These are phyloP conservation scores for Astrothelium subdiscretum DNA, from an alignment of 495 filamentous ascomycete species.

Conservation along the genomic window DNA sequence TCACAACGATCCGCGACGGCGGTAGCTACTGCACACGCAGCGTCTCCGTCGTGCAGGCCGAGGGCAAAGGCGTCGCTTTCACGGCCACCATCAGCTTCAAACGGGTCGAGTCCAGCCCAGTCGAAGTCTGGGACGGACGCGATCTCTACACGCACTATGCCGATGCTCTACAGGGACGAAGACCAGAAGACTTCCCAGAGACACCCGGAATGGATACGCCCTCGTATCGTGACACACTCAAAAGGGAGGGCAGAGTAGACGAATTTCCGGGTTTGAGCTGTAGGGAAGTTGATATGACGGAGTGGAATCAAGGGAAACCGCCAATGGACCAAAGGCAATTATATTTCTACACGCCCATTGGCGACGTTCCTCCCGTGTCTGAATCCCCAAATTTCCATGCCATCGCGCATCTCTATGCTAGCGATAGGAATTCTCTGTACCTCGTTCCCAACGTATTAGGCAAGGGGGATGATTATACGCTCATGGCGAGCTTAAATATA, in stretches of 20 bases:
- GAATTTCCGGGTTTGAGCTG: constrained; percentile 49
- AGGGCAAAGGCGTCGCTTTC: constrained; percentile 44
- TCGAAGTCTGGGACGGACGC: constrained; percentile 32
- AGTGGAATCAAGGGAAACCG: constrained; percentile 38
- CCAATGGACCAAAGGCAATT: constrained; percentile 49
- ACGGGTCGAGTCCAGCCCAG: constrained; percentile 28
- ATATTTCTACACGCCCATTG: constrained; percentile 43
- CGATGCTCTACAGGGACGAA: constrained; percentile 30
- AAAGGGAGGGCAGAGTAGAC: constrained; percentile 10
- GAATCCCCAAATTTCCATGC: constrained; percentile 44
- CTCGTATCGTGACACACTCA: constrained; percentile 27
- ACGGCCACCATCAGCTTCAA: constrained; percentile 54
- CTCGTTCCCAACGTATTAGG: constrained; percentile 50
- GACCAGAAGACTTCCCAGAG: constrained; percentile 28
- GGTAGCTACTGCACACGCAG: constrained; percentile 46
- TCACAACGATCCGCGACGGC: constrained; percentile 43
- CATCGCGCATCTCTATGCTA: constrained; percentile 53
- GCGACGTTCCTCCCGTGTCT: constrained; percentile 13
- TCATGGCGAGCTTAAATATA: constrained; percentile 51
- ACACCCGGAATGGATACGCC: constrained; percentile 37
- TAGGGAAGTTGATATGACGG: constrained; percentile 51
- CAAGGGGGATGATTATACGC: constrained; percentile 36
- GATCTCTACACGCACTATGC: constrained; percentile 29
- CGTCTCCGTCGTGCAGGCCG: constrained; percentile 45
- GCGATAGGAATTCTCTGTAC: constrained; percentile 57